Base-by-base conservation (phyloP, 129 eudicot genomes). In the Artemisia annua region DNA sequence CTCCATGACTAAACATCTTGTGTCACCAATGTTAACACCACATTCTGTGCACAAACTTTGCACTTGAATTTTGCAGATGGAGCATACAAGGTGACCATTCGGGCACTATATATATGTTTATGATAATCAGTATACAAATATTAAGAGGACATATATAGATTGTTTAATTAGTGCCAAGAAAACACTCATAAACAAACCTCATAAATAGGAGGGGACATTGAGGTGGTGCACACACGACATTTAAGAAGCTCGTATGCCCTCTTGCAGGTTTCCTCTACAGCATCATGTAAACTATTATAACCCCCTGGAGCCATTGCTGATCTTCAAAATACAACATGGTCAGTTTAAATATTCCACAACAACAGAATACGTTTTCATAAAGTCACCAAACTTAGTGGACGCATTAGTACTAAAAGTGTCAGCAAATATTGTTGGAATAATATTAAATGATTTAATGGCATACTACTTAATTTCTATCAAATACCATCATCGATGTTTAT, bases 151-250 rank as follows among this genome's bases (percentile, higher is more conserved):
- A 15, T 54, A 54, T 39, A 39, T 7, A 39, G 44, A 39, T 39
- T 39, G 43, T 39, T 39, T 39, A n/a, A n/a, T n/a, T n/a, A 39
- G 44, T 39, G 9, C 44, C 44, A 39, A 39, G 7, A 3, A 35
- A 39, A 6, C 44, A 39, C 9, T 39, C 44, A 39, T 3, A 20
- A 18, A 49, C 24, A 49, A 19, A 68, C 61, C 72, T 68, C 60
- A 4, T 49, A 35, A 68, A 68, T 68, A 35, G 72, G 72, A 3
- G 60, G 48, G 17, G 54, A 68, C 72, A 68, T 68, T 11, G 51
- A 50, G 24, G 16, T 26, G 11, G 58, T 26, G 55, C 73, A 68
- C 6, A 50, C 72, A 50, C 48, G 72, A 28, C 72, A 68, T 24
- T 68, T 24, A 3, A 68, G 72, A 50, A 50, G 48, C 54, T 68